Evolutionary conservation across 1,284 basidiomycete species (phyloP).

Genomic region (Leccinum angustisporum): DNA sequence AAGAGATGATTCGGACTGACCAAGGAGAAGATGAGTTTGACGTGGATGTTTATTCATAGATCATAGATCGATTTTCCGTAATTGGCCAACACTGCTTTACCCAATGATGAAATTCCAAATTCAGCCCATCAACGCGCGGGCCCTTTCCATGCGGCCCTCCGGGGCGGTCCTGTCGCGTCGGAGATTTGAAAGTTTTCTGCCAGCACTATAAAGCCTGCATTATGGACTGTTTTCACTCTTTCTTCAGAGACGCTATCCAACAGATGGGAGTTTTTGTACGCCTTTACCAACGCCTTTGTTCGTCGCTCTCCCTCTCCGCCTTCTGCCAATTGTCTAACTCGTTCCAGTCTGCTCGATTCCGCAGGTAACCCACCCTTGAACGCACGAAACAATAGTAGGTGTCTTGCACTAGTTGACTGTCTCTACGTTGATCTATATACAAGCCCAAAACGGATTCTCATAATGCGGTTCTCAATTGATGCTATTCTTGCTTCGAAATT

Average conservation of each 20-base stretch:
- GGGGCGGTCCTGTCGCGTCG: conserved; percentile 23
- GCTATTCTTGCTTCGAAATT: conserved; percentile 23
- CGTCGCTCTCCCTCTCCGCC: conserved; percentile 12
- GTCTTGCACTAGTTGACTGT: not conserved
- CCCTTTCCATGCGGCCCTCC: conserved; percentile 19
- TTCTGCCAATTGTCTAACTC: conserved; percentile 6
- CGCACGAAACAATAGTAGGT: conserved; percentile 20
- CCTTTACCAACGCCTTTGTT: conserved; percentile 31
- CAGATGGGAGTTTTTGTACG: conserved; percentile 36
- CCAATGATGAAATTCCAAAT: conserved; percentile 32
- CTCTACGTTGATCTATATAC: conserved; percentile 10
- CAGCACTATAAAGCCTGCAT: conserved; percentile 24
- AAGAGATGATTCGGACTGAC: not conserved
- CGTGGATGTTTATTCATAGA: not conserved
- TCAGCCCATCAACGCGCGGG: not conserved
- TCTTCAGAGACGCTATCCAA: conserved; percentile 31
- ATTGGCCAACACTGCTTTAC: not conserved
- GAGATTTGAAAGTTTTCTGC: conserved; percentile 26
- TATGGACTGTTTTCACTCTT: not conserved
- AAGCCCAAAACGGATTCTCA: conserved; percentile 17
- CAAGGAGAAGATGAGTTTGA: not conserved
- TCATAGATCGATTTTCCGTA: conserved; percentile 16
- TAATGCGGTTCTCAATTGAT: conserved; percentile 25
- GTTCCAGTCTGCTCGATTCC: conserved; percentile 26
- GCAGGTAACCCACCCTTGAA: conserved; percentile 36